phyloP scores from a whole-genome alignment of 352 stramenopile species.

The Globisporangium paddicum region DNA sequence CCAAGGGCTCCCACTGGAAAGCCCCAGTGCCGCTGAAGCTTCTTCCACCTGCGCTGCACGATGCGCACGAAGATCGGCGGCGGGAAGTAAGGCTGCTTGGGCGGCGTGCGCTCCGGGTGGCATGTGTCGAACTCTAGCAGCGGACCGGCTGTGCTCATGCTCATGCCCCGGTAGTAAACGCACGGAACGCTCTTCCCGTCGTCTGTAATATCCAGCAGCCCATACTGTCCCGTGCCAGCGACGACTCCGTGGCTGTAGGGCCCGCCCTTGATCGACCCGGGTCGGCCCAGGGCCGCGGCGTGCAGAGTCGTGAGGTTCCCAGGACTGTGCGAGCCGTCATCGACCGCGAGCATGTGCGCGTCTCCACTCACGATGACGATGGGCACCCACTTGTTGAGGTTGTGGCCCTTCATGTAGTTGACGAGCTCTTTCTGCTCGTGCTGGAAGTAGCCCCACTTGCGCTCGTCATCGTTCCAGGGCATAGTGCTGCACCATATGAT shows the following conservation, averaged over 20 bases:
- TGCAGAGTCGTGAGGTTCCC: slow-evolving; percentile 80
- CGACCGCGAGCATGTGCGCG: slow-evolving; percentile 87
- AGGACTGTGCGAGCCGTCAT: slow-evolving; percentile 69
- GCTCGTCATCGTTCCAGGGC: slow-evolving; percentile 83
- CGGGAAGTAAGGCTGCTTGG: slow-evolving; percentile 51
- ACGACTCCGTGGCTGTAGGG: slow-evolving; percentile 85
- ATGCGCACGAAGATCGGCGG: slow-evolving; percentile 52
- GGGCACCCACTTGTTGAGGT: slow-evolving; percentile 59
- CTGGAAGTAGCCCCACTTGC: slow-evolving; percentile 85
- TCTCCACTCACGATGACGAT: slow-evolving; percentile 85
- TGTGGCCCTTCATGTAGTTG: slow-evolving; percentile 62
- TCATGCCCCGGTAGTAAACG: slow-evolving; percentile 65
- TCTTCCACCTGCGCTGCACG: slow-evolving; percentile 55
- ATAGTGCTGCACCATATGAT: slow-evolving; percentile 88
- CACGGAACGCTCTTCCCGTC: slow-evolving; percentile 57
- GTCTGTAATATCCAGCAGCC: slow-evolving; percentile 74
- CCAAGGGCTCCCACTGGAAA: background rate
- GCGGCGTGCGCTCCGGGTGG: slow-evolving; percentile 54
- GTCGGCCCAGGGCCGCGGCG: slow-evolving; percentile 70
- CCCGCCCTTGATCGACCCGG: slow-evolving; percentile 81
- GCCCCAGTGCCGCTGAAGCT: slow-evolving; percentile 24
- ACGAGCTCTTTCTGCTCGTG: slow-evolving; percentile 78
- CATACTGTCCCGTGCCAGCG: slow-evolving; percentile 76
- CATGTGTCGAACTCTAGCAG: slow-evolving; percentile 79
- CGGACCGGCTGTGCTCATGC: slow-evolving; percentile 42